Evolutionary conservation across 1,139 yeast genomes (phyloP).

Genomic region (Candida glucosophila): DNA sequence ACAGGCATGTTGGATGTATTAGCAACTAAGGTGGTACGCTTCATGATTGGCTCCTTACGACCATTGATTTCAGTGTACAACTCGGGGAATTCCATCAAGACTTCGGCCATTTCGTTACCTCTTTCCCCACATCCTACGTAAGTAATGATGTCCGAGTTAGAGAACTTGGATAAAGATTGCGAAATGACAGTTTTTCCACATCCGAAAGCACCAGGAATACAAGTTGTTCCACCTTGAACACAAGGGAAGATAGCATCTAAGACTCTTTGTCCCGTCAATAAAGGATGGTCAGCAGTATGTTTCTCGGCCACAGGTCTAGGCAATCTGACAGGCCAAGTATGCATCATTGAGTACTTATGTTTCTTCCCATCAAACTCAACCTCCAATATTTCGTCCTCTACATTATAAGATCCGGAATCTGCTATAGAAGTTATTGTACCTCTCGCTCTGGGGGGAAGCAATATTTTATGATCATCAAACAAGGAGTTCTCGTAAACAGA

Average conservation of each 20-base stretch:
- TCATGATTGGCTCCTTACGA: conserved; percentile 97
- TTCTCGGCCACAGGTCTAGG: conserved; percentile 98
- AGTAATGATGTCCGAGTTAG: conserved; percentile 92
- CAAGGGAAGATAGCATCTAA: conserved; percentile 95
- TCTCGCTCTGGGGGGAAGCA: conserved; percentile 96
- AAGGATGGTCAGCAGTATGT: conserved; percentile 85
- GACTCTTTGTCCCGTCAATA: conserved; percentile 97
- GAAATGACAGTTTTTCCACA: conserved; percentile 99
- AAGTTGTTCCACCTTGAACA: conserved; percentile 99
- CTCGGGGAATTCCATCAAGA: conserved; percentile 98
- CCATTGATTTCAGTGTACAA: conserved; percentile 85
- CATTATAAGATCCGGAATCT: conserved; percentile 80
- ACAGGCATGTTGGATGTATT: conserved; percentile 99
- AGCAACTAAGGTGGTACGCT: conserved; percentile 97
- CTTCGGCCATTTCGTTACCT: conserved; percentile 99
- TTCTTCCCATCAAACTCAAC: conserved; percentile 90
- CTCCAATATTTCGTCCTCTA: conserved; percentile 83
- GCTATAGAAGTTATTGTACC: conserved; percentile 93
- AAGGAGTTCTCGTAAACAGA: conserved; percentile 89
- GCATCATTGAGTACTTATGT: conserved; percentile 84
- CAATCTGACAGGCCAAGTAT: conserved; percentile 99
- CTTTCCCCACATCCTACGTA: conserved; percentile 66
- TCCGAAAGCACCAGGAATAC: conserved; percentile 99
- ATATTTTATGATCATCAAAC: conserved; percentile 83
- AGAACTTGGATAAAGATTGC: conserved; percentile 91